phyloP scores from a whole-genome alignment of 306 rosid species.

The Fragaria nilgerrensis region DNA sequence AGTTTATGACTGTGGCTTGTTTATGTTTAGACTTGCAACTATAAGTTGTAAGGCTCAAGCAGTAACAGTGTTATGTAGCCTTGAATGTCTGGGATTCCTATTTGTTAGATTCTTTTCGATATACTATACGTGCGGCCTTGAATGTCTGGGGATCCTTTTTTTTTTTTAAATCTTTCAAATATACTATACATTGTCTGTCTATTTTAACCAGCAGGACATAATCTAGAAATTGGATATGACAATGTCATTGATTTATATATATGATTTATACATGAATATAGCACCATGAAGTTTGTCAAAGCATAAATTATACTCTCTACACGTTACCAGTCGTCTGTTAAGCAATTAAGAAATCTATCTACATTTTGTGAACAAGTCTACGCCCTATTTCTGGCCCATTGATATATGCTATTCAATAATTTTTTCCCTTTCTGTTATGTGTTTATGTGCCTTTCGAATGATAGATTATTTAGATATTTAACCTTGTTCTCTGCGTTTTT shows the following conservation, averaged over 20 bases:
- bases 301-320: background rate
- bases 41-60: background rate
- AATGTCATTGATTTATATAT: background rate
- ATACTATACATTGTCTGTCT: background rate
- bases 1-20: background rate
- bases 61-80: background rate
- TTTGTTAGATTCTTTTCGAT: background rate
- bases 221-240: background rate
- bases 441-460: background rate
- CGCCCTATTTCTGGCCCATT: background rate
- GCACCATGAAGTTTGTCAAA: background rate
- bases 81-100: background rate
- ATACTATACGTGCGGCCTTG: background rate
- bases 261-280: background rate
- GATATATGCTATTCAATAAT: background rate
- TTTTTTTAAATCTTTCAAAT: background rate
- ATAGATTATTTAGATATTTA: background rate
- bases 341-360: background rate
- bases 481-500: background rate
- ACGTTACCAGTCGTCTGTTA: background rate
- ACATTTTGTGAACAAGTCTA: background rate
- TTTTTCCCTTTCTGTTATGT: background rate
- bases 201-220: background rate
- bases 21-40: slow-evolving; percentile 1
- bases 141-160: background rate